phyloP scores from a whole-genome alignment of 495 filamentous ascomycete species.

The Hypoxylon rickii region DNA sequence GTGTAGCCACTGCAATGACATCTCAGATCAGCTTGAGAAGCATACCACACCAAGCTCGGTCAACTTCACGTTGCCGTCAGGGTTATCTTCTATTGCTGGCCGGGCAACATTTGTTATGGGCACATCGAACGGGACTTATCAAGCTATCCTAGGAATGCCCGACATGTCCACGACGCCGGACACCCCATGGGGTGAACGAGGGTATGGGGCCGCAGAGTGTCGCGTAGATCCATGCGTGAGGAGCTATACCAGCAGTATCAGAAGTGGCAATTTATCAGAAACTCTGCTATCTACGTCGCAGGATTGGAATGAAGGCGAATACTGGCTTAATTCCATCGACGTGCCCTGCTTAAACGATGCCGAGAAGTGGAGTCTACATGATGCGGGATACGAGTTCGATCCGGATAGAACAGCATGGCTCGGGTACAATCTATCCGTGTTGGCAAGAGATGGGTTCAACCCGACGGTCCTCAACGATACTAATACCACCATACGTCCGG shows the following conservation, averaged over 20 bases:
- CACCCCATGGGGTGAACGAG: slow-evolving; percentile 9
- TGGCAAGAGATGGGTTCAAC: slow-evolving; percentile 4
- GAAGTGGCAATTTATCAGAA: slow-evolving; percentile 13
- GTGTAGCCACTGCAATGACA: slow-evolving; percentile 24
- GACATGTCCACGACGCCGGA: background rate
- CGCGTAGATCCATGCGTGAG: slow-evolving; percentile 21
- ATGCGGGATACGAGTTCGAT: slow-evolving; percentile 11
- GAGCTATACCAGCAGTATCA: slow-evolving; percentile 8
- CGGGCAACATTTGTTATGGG: slow-evolving; percentile 10
- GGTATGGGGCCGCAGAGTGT: slow-evolving; percentile 26
- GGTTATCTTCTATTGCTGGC: slow-evolving; percentile 1
- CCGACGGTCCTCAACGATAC: slow-evolving; percentile 8
- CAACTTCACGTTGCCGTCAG: slow-evolving; percentile 20
- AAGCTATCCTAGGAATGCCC: slow-evolving; percentile 19
- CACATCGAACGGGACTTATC: background rate
- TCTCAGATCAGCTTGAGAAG: slow-evolving; percentile 19
- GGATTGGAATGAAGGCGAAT: background rate
- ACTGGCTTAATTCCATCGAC: slow-evolving; percentile 1
- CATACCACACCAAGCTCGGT: background rate
- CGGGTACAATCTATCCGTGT: background rate
- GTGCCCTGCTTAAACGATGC: slow-evolving; percentile 9
- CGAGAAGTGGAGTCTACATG: slow-evolving; percentile 3
- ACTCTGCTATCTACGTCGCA: slow-evolving; percentile 6
- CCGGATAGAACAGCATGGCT: slow-evolving; percentile 3
- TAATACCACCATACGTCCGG: slow-evolving; percentile 4